These are phyloP conservation scores for Apophysomyces ossiformis DNA, from an alignment of 371 early-diverging fungal species.

Conservation along the genomic window DNA sequence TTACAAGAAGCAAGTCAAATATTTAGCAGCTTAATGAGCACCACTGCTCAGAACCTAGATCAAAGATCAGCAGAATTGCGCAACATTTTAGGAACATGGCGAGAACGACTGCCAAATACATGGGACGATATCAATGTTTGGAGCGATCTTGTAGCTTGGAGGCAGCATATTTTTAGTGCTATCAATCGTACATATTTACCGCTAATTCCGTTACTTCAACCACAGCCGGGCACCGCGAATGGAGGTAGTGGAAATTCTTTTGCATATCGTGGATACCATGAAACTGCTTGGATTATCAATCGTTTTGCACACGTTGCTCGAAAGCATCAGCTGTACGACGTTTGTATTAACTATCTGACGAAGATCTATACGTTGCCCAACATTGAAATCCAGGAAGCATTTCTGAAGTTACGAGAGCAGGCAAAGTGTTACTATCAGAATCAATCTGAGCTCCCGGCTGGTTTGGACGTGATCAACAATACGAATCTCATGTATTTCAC, in stretches of 20 bases:
- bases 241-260: constrained; percentile 75
- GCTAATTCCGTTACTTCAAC: constrained; percentile 72
- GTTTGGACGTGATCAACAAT: constrained; percentile 98
- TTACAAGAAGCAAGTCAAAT: constrained; percentile 91
- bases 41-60: constrained; percentile 84
- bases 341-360: constrained; percentile 91
- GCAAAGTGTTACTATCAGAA: constrained; percentile 96
- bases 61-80: constrained; percentile 87
- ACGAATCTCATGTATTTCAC: constrained; percentile 98
- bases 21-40: constrained; percentile 76
- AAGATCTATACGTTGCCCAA: constrained; percentile 99
- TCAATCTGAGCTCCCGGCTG: constrained; percentile 85
- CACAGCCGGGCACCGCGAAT: constrained; percentile 55
- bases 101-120: constrained; percentile 95
- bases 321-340: constrained; percentile 93
- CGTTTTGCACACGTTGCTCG: constrained; percentile 99
- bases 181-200: constrained; percentile 96
- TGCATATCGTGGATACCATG: constrained; percentile 98
- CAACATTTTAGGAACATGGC: constrained; percentile 92
- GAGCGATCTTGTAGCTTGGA: constrained; percentile 98
- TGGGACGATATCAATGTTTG: constrained; percentile 98
- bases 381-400: constrained; percentile 99
- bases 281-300: constrained; percentile 99
- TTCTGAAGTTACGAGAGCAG: constrained; percentile 97
- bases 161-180: constrained; percentile 95